Evolutionary conservation across 805 yeast species (phyloP), one percentile per base, ranked within the genome.

Genomic region (Kodamaea laetipori): DNA sequence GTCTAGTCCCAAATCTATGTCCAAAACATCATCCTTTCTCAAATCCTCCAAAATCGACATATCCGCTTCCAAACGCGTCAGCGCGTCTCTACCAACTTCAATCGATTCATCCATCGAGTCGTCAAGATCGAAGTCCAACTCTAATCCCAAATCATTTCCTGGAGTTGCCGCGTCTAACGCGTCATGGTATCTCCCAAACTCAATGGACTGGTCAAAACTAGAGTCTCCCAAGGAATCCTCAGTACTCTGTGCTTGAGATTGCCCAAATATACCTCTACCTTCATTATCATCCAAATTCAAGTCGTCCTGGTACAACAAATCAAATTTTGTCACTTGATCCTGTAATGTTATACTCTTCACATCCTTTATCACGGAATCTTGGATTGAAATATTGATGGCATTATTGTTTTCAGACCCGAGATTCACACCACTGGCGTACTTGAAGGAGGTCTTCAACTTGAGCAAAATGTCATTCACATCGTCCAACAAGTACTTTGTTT

Each of bases 271-370:
- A 24, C 52, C 53, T 39, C 45, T 31, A 23, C 42, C 43, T 32
- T 37, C 46, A 12, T 52, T 60, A 11, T 64, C 69, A 38, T 65
- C 71, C 42, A 70, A 55, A 24, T 60, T 51, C 49, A 71, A 64
- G 24, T 85, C 85, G 36, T 81, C 86, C 51, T 81, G 86, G 49
- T 77, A 77, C 31, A 86, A 66, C 50, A 88, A 78, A 56, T 87
- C 95, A 28, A 82, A 74, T 46, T 82, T 87, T 0, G 95, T 84
- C 35, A 89, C 83, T 13, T 87, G 86, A 63, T 90, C 95, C 54
- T 76, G 81, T 52, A 90, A 70, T 1, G 82, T 77, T 37, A 86
- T 71, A 32, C 76, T 77, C 23, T 76, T 74, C 25, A 85, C 69
- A 19, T 81, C 81, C 1, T 83, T 67, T 23, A 84, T 69, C 10